Percentiles rank a stretch among this genome's conserved stretches.
Conservation (phyloP, 805 yeast species). For the Zygosaccharomyces lentus region DNA sequence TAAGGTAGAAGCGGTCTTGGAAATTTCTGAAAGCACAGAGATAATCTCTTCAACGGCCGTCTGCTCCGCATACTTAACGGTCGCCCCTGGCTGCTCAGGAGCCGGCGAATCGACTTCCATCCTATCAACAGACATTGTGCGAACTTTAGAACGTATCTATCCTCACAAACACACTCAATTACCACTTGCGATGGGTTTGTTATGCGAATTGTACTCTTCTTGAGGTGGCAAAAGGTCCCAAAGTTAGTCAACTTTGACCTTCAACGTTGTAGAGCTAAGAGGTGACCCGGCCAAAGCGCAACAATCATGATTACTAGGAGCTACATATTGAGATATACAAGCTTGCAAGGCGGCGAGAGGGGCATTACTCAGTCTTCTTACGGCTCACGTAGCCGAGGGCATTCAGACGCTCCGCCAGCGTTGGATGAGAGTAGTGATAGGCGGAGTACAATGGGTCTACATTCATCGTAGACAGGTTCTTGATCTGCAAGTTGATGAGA, state of each 20-base stretch:
- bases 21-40: constrained; percentile 33
- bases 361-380: constrained; percentile 20
- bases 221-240: constrained; percentile 17
- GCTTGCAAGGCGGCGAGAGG: constrained; percentile 10
- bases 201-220: background rate
- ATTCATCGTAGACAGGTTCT: constrained; percentile 79
- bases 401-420: constrained; percentile 77
- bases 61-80: constrained; percentile 33
- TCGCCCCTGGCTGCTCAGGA: constrained; percentile 24
- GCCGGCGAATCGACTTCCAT: constrained; percentile 27
- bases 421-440: constrained; percentile 89
- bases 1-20: constrained; percentile 61
- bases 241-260: background rate
- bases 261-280: background rate
- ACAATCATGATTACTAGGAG: constrained; percentile 4
- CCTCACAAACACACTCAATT: background rate
- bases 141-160: background rate
- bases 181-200: background rate
- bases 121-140: constrained; percentile 18
- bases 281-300: background rate
- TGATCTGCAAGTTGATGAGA: constrained; percentile 68
- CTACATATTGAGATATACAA: background rate
- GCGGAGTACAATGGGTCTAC: constrained; percentile 88
- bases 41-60: constrained; percentile 33
- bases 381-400: constrained; percentile 53